Base-by-base conservation (phyloP, 2,329 filamentous ascomycete species). In the Lecanosticta acicola region DNA sequence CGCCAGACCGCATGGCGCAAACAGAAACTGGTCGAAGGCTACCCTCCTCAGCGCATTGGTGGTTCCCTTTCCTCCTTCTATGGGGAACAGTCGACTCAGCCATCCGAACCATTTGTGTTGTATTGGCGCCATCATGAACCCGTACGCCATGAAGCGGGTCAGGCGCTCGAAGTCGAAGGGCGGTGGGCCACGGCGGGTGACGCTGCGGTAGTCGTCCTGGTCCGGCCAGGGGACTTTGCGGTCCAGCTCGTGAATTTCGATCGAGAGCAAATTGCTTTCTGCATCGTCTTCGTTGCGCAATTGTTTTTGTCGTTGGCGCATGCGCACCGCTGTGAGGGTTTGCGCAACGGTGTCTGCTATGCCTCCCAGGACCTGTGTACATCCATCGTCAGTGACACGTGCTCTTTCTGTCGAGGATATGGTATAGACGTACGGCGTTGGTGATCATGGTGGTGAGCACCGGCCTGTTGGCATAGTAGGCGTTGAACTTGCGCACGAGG, bases 371-470 rank as follows among this genome's bases (percentile, higher is more conserved):
- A 97, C 71, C 78, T 81, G 55, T 46, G 42, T 38, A 17, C 39
- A 18, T 41, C 21, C 33, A 16, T 46, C 32, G 39, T 33, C 32
- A 11, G 4, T 9, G 3, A n/a, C 18, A 21, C 39, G 20, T 2
- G 32, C 13, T 11, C 35, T 4, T 19, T 20, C 13, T 11, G 19
- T 17, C 17, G 13, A 29, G 39, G 43, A n/a, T n/a, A n/a, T n/a
- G n/a, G n/a, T n/a, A n/a, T n/a, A n/a, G n/a, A 66, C 78, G 64
- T 80, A 85, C 84, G 57, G 93, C 87, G 72, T 98, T 98, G 66
- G 91, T 95, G 64, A 96, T 87, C 91, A 98, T 98, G 70, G 94
- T 98, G 52, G 93, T 98, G 61, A 98, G 80, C 34, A 98, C 87
- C 86, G 91, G 93, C 63, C 87, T 85, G 64, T 89, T 83, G 57